A percentile compares a stretch with the other conserved stretches of the same genome.
phyloP scores from a whole-genome alignment of 2,329 filamentous ascomycete species.

The Fusarium sp. region DNA sequence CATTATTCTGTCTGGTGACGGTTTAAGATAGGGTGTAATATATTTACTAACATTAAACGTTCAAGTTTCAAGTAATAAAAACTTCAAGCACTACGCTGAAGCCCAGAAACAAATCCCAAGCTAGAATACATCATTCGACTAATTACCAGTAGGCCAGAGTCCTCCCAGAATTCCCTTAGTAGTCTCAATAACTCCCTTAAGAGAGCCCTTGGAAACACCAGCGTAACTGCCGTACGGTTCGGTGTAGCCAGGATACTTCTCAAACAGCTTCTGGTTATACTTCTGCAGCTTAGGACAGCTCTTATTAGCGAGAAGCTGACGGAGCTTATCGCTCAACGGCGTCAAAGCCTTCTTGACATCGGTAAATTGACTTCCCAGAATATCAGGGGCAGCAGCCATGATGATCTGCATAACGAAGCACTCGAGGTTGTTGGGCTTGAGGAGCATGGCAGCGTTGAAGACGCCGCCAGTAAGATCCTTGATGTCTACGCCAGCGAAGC shows the following conservation, averaged over 20 bases:
- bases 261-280: constrained; percentile 10
- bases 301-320: background rate
- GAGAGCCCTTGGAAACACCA: constrained; percentile 9
- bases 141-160: background rate
- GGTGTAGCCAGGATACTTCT: constrained; percentile 10
- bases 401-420: constrained; percentile 53
- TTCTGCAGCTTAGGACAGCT: background rate
- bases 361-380: constrained; percentile 11
- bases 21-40: background rate
- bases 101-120: rapidly evolving
- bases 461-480: constrained; percentile 55
- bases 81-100: rapidly evolving
- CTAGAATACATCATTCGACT: background rate
- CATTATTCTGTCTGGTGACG: rapidly evolving
- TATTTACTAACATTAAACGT: too few species aligned
- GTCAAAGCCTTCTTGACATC: constrained; percentile 1
- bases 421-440: constrained; percentile 59
- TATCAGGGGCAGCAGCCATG: constrained; percentile 13
- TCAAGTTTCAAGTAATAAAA: rapidly evolving
- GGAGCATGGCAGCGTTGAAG: constrained; percentile 53
- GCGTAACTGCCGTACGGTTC: constrained; percentile 24
- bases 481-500: background rate
- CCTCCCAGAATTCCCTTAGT: background rate
- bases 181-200: constrained; percentile 2
- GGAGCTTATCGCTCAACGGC: constrained; percentile 1